phyloP scores from a whole-genome alignment of 192 early-diverging fungal species.

The Linnemannia schmuckeri region DNA sequence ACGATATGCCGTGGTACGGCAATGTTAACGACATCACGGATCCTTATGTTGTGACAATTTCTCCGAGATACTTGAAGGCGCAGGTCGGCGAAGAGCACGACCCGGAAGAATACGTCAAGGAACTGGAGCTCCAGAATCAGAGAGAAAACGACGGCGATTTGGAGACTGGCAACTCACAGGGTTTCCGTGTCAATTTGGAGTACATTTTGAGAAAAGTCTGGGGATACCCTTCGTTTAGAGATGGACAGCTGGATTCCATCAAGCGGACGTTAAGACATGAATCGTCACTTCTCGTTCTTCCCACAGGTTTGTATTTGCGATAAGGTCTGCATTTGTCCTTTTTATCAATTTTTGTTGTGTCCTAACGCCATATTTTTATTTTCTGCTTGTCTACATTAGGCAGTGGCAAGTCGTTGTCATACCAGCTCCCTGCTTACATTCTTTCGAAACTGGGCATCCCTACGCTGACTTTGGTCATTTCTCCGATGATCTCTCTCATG shows the following conservation, averaged over 20 bases:
- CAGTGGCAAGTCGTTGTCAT: conserved; percentile 82
- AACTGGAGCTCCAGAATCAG: conserved; percentile 14
- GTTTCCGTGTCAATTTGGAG: conserved; percentile 58
- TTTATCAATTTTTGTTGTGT: background rate
- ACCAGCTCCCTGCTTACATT: conserved; percentile 82
- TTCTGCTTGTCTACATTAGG: background rate
- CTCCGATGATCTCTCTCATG: conserved; percentile 87
- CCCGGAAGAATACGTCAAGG: conserved; percentile 44
- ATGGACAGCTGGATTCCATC: conserved; percentile 65
- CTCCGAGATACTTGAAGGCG: conserved; percentile 15
- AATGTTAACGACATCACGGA: conserved; percentile 32
- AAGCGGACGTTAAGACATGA: conserved; percentile 54
- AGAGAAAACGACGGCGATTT: background rate
- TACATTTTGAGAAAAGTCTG: conserved; percentile 61
- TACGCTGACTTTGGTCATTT: conserved; percentile 79
- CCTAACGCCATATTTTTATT: background rate
- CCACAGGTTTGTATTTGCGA: conserved; percentile 60
- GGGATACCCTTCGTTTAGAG: conserved; percentile 55
- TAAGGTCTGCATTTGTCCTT: background rate
- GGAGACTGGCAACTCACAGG: background rate
- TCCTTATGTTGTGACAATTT: conserved; percentile 38
- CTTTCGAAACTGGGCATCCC: conserved; percentile 58
- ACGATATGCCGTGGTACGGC: conserved; percentile 47
- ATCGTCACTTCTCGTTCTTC: conserved; percentile 67
- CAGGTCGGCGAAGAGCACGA: conserved; percentile 31